Evolutionary conservation across 768 basidiomycete species (phyloP), one percentile per base, ranked within the genome.

Genomic region (Amanita phalloides): DNA sequence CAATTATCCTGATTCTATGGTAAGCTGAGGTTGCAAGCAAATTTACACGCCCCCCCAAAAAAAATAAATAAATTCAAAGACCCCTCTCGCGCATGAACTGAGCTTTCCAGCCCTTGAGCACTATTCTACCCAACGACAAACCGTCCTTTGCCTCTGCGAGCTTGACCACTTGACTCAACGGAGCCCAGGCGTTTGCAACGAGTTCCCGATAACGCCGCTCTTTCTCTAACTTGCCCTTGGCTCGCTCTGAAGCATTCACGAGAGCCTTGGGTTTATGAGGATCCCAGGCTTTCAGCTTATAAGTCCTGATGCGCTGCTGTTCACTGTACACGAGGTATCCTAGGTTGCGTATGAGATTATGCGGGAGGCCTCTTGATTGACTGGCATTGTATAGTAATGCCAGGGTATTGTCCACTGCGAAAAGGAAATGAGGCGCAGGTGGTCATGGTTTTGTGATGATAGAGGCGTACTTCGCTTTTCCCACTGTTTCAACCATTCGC

Each of bases 371-470:
- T 25, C 83, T 76, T 32, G 78, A 75, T 53, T 71, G 69, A 3
- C 77, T 75, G n/a, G 86, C 82, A 25, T 71, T 77, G 64, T 78
- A 73, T 43, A 89, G 61, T 7, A 89, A 56, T 30, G 71, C 70
- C 37, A 89, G 70, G 0, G 85, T 86, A 53, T 72, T 74, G 58
- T 89, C 85, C 64, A 86, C 87, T 90, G 54, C 6, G 20, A 51
- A 51, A 45, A 42, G 17, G 47, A 38, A 23, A 9, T 14, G 14
- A 30, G 28, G 3, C 10, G 10, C 2, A 32, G 32, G 11, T 32
- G 10, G 32, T 11, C 11, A 46, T 17, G 32, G 7, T 17, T 37
- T 17, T 20, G 1, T 17, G 7, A 17, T 20, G 6, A 5, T 21
- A 28, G 28, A 30, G 26, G 66, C 67, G 59, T 56, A 82, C 85